phyloP scores from a whole-genome alignment of 106 monocot genomes.

The Platanthera guangdongensis region DNA sequence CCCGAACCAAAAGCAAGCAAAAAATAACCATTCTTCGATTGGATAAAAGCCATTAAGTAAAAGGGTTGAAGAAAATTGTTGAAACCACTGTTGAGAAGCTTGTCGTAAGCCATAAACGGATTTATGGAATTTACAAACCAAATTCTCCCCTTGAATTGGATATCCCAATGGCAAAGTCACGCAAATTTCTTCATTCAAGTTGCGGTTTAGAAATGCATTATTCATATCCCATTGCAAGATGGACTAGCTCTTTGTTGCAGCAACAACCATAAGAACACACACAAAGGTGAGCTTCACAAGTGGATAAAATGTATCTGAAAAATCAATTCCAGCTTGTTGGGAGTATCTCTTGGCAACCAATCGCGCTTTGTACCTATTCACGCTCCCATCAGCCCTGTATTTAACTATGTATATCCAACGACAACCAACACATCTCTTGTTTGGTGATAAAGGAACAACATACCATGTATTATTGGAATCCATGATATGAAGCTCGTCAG shows the following conservation, averaged over 20 bases:
- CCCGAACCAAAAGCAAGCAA: not conserved
- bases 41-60: not conserved
- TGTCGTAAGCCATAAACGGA: not conserved
- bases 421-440: too few species aligned
- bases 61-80: not conserved
- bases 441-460: too few species aligned
- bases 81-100: slow-evolving; percentile 2
- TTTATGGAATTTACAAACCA: not conserved
- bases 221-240: not conserved
- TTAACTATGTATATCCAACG: too few species aligned
- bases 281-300: not conserved
- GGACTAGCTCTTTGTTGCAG: not conserved
- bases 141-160: not conserved
- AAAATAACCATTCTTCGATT: not conserved
- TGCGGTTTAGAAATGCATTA: not conserved
- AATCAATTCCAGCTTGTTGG: too few species aligned
- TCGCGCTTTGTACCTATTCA: too few species aligned
- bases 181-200: not conserved
- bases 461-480: too few species aligned
- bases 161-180: not conserved
- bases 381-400: too few species aligned
- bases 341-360: too few species aligned
- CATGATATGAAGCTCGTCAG: too few species aligned
- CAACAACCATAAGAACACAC: not conserved
- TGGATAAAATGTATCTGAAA: not conserved